Percentiles rank a stretch among this genome's conserved stretches.
These are phyloP conservation scores for Funneliformis geosporum DNA, from an alignment of 192 early-diverging fungal species.

Conservation along the genomic window DNA sequence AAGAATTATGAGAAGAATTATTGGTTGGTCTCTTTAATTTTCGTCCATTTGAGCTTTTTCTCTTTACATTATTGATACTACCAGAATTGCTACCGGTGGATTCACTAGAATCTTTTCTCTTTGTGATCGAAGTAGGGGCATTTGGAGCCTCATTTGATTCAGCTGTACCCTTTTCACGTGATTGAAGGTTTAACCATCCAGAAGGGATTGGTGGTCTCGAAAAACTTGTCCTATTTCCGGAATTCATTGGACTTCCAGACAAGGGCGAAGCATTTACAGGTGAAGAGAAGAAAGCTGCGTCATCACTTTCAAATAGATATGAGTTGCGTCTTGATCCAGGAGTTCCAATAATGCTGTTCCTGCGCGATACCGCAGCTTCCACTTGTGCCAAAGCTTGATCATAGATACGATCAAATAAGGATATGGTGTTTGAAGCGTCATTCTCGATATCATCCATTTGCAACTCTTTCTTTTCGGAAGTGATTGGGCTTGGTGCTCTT, in stretches of 20 bases:
- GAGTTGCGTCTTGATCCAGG: conserved; percentile 8
- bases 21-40: conserved; percentile 2
- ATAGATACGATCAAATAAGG: conserved; percentile 23
- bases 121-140: no score
- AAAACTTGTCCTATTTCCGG: neutral
- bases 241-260: neutral
- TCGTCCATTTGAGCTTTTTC: neutral
- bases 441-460: conserved; percentile 1
- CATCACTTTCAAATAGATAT: neutral
- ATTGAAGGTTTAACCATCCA: conserved; percentile 5
- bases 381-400: neutral
- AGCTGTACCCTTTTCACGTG: neutral
- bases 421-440: neutral
- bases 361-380: neutral
- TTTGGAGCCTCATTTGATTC: neutral
- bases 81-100: neutral
- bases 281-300: neutral
- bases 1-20: neutral
- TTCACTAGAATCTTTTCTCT: neutral
- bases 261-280: neutral
- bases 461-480: conserved; percentile 5
- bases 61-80: neutral
- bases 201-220: conserved; percentile 7
- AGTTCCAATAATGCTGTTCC: neutral
- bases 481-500: conserved; percentile 22